Evolutionary conservation across 306 rosid genomes (phyloP), one percentile per base, ranked within the genome.

Genomic region (Gillenia trifoliata): DNA sequence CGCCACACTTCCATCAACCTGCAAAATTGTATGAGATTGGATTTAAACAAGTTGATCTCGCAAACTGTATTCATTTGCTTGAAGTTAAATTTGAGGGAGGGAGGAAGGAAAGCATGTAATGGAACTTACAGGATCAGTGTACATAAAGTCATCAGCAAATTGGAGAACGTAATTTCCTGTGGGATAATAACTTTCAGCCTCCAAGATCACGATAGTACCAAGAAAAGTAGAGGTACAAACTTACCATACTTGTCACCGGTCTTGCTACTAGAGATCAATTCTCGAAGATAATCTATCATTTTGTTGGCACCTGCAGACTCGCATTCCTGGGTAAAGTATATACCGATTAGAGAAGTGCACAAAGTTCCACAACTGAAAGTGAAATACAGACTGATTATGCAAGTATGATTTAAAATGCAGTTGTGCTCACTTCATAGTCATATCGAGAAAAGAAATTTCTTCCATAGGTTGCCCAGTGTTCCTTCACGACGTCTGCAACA

Each of bases 391-490:
- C 41, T 68, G 26, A 50, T n/a, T 20, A 56, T 40, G 77, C 40
- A 68, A 72, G 40, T 45, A 33, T 43, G 62, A 61, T 73, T 70
- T 73, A 57, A 59, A 66, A 50, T 43, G 79, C 55, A 70, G 72
- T 28, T 13, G 65, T 1, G 70, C 88, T 65, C 70, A 90, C 98
- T 86, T 95, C 97, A 23, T 95, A 95, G 86, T 95, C 99, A 34
- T 92, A 95, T 85, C 99, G 85, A 59, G 98, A 95, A 81, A 95
- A 92, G 88, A 90, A 89, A 78, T 92, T 95, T 79, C 99, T 85
- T 83, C 99, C 98, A 64, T 89, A 95, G 72, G 88, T 85, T 71
- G 89, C 96, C 99, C 99, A 95, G 75, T 95, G 89, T 79, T 90
- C 96, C 75, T 74, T 90, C 77, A 82, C 96, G 16, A 95, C 86